Conservation (phyloP, 78 protist genomes). For the Bigelowiella natans region DNA sequence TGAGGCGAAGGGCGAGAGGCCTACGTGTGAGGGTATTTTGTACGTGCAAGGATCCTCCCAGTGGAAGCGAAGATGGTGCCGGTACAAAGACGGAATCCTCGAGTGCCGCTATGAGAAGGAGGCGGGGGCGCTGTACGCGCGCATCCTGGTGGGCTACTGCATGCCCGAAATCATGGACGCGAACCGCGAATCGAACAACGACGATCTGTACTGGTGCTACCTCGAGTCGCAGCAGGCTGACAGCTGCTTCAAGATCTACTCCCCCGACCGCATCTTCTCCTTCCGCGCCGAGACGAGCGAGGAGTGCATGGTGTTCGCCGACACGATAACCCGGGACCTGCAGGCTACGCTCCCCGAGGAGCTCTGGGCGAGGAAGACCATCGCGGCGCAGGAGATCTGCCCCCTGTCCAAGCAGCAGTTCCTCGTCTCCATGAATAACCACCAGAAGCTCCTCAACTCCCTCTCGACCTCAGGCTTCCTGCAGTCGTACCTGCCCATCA, state of each 20-base stretch:
- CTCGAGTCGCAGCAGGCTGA: neutral
- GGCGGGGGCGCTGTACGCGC: neutral
- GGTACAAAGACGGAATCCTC: neutral
- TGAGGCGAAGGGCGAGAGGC: no score
- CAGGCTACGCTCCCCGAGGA: neutral
- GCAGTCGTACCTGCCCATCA: neutral
- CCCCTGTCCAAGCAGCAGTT: neutral
- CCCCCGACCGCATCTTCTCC: neutral
- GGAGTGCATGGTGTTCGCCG: neutral
- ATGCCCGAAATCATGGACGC: neutral
- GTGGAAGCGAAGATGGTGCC: neutral
- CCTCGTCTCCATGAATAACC: neutral
- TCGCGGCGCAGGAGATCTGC: neutral
- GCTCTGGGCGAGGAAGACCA: neutral
- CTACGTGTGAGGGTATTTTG: no score
- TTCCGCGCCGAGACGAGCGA: neutral
- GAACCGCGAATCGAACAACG: neutral
- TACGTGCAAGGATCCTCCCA: no score
- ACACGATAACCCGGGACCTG: neutral
- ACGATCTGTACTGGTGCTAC: neutral
- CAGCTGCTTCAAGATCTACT: neutral
- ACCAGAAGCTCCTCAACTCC: neutral
- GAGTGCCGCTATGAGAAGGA: neutral
- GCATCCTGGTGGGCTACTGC: neutral
- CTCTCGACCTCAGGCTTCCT: neutral